Evolutionary conservation across 208 protist species (phyloP).

Genomic region (Acanthamoeba lenticulata): DNA sequence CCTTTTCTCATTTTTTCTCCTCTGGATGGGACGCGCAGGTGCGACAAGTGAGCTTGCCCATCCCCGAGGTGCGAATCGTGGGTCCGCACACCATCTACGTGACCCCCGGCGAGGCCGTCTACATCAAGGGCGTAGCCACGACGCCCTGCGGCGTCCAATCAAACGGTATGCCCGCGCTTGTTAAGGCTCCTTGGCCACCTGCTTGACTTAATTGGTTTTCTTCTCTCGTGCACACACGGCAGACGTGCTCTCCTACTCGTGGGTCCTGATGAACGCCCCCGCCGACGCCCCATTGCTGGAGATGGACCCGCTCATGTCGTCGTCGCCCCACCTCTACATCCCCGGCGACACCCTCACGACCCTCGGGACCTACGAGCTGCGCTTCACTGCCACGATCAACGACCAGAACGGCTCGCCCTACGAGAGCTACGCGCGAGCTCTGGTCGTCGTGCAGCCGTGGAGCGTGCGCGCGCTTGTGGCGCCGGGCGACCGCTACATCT

Average conservation of each 20-base stretch:
- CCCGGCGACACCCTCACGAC: background rate
- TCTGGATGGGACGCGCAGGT: background rate
- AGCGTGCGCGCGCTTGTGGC: background rate
- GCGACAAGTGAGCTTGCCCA: background rate
- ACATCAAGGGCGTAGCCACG: constrained; percentile 52
- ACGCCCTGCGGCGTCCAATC: background rate
- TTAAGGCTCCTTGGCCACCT: background rate
- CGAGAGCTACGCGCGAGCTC: background rate
- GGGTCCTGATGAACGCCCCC: background rate
- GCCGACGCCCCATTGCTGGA: background rate
- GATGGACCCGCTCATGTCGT: constrained; percentile 6
- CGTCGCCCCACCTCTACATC: constrained; percentile 31
- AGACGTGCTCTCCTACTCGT: constrained; percentile 59
- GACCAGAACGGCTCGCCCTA: background rate
- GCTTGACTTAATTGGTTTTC: background rate
- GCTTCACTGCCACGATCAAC: background rate
- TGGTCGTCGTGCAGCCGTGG: background rate
- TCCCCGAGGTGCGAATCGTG: constrained; percentile 32
- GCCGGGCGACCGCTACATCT: background rate
- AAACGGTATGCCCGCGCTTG: background rate
- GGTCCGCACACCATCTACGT: background rate
- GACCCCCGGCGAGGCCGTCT: constrained; percentile 12
- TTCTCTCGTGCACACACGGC: background rate
- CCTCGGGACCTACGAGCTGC: background rate
- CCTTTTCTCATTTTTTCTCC: background rate